These are phyloP conservation scores for Lineolata rhizophorae DNA, from an alignment of 495 filamentous ascomycete genomes.

Conservation along the genomic window DNA sequence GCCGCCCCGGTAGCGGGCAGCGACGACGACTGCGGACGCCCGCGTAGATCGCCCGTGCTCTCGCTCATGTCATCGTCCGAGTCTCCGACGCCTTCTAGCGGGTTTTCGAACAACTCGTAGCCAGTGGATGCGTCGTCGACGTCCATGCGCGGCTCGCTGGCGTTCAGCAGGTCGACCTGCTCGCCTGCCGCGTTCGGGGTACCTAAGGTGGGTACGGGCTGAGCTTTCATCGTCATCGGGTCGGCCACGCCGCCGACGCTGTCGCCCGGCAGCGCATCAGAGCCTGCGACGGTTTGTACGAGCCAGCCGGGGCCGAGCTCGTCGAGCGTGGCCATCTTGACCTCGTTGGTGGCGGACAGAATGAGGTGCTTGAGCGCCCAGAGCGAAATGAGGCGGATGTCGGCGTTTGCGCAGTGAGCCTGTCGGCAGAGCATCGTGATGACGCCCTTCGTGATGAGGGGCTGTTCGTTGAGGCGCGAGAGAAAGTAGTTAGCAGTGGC, in stretches of 20 bases:
- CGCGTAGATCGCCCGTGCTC: slow-evolving; percentile 20
- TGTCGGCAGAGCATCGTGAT: slow-evolving; percentile 63
- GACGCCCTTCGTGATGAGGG: slow-evolving; percentile 53
- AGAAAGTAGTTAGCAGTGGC: neutral
- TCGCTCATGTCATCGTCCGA: slow-evolving; percentile 32
- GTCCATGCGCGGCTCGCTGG: slow-evolving; percentile 22
- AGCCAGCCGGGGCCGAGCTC: slow-evolving; percentile 63
- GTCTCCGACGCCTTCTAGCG: too few species aligned
- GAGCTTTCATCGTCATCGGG: slow-evolving; percentile 26
- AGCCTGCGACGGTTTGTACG: slow-evolving; percentile 19
- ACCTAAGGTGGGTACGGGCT: slow-evolving; percentile 8
- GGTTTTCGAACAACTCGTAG: slow-evolving; percentile 5
- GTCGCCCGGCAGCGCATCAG: neutral
- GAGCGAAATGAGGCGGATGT: slow-evolving; percentile 55
- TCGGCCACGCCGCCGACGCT: slow-evolving; percentile 8
- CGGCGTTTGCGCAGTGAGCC: slow-evolving; percentile 51
- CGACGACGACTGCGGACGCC: too few species aligned
- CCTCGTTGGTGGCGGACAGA: slow-evolving; percentile 35
- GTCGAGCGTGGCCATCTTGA: slow-evolving; percentile 55
- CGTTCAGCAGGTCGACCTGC: slow-evolving; percentile 43
- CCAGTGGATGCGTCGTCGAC: slow-evolving; percentile 13
- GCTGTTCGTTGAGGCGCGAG: slow-evolving; percentile 19
- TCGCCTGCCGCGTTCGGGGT: slow-evolving; percentile 43
- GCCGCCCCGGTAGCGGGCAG: too few species aligned
- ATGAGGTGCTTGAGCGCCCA: slow-evolving; percentile 90